A percentile compares a stretch with the other conserved stretches of the same genome.
Conservation (phyloP, 1,284 basidiomycete species). For the Heterobasidion irregulare region DNA sequence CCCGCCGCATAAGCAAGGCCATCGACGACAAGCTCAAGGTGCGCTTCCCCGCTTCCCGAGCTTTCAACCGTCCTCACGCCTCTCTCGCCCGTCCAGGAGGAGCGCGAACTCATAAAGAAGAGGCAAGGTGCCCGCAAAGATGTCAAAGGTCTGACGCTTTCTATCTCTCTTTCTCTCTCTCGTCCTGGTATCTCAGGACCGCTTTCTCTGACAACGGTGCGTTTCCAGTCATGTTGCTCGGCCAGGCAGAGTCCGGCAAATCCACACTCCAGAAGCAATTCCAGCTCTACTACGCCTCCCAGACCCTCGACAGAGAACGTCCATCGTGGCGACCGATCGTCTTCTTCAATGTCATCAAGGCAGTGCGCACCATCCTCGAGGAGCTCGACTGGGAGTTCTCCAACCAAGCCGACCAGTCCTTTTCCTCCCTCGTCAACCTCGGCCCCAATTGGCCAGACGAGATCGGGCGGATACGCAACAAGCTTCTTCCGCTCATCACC, state of each 20-base stretch:
- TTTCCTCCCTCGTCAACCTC: constrained; percentile 11
- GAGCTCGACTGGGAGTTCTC: constrained; percentile 59
- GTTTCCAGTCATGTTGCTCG: constrained; percentile 43
- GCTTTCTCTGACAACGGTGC: neutral
- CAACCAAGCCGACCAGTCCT: constrained; percentile 14
- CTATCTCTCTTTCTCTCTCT: constrained; percentile 1
- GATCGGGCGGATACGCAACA: constrained; percentile 42
- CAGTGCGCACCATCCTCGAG: constrained; percentile 65
- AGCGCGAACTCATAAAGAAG: constrained; percentile 34
- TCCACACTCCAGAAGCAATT: constrained; percentile 77
- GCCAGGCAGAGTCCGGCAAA: constrained; percentile 76
- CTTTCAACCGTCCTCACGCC: neutral
- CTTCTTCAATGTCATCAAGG: constrained; percentile 75
- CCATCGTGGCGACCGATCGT: constrained; percentile 72
- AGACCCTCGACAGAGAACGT: constrained; percentile 58
- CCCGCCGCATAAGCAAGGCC: constrained; percentile 44
- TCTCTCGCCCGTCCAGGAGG: constrained; percentile 32
- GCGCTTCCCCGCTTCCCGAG: constrained; percentile 12
- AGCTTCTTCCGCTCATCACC: constrained; percentile 54
- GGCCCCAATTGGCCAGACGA: constrained; percentile 31
- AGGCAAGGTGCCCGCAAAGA: constrained; percentile 43
- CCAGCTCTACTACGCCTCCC: constrained; percentile 68
- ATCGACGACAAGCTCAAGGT: constrained; percentile 71
- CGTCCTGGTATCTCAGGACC: neutral
- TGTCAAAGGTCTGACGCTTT: constrained; percentile 48